phyloP scores from a whole-genome alignment of 1,284 basidiomycete genomes.

The Uromyces viciae-fabae region DNA sequence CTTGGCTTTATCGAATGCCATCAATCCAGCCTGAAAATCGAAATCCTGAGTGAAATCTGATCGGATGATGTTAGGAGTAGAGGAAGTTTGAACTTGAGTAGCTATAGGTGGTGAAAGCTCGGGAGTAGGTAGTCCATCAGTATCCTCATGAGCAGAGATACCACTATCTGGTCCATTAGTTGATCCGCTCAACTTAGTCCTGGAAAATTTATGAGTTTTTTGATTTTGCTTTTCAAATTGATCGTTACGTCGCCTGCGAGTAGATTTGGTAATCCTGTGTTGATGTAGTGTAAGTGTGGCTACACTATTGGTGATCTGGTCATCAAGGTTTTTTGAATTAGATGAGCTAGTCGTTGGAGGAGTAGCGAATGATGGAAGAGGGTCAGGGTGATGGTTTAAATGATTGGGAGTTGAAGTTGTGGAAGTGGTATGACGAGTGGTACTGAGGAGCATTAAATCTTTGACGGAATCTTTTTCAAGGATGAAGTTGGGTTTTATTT shows the following conservation, averaged over 20 bases:
- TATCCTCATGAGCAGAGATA: constrained; percentile 37
- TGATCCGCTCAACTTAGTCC: background rate
- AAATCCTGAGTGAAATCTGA: constrained; percentile 43
- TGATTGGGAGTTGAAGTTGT: background rate
- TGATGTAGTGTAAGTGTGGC: background rate
- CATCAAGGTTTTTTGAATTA: background rate
- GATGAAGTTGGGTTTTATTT: constrained; percentile 7
- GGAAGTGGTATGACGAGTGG: background rate
- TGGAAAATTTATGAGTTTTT: background rate
- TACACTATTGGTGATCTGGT: background rate
- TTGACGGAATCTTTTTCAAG: constrained; percentile 41
- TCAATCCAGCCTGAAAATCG: constrained; percentile 40
- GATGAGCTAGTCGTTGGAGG: background rate
- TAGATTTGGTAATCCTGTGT: background rate
- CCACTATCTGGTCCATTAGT: constrained; percentile 1
- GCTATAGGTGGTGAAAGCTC: constrained; percentile 21
- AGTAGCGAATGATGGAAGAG: background rate
- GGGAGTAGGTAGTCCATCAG: constrained; percentile 36
- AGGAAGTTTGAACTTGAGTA: background rate
- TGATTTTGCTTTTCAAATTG: background rate
- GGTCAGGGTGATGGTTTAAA: background rate
- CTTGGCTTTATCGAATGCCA: constrained; percentile 44
- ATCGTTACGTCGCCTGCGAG: constrained; percentile 10
- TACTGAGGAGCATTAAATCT: constrained; percentile 30
- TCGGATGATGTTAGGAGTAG: background rate